Evolutionary conservation across 441 rosid species (phyloP).

Genomic region (Hura crepitans): DNA sequence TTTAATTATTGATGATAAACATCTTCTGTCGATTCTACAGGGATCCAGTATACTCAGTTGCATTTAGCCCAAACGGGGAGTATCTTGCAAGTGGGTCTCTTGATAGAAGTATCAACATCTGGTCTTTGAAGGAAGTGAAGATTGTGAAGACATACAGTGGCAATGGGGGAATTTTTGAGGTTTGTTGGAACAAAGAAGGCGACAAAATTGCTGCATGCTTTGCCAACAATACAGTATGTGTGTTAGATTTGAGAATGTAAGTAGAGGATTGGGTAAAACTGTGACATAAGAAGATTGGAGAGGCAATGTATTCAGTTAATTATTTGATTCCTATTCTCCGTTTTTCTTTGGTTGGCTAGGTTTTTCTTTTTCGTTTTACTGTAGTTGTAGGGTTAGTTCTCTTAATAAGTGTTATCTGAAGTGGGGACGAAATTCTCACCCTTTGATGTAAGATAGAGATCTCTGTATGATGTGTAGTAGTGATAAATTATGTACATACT

Average conservation of each 20-base stretch:
- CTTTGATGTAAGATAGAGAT: neutral
- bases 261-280: neutral
- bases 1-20: neutral
- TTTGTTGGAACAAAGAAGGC: slow-evolving; percentile 97
- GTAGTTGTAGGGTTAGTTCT: slow-evolving; percentile 19
- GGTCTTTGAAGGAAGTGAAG: slow-evolving; percentile 92
- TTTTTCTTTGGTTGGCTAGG: slow-evolving; percentile 16
- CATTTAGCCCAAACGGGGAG: slow-evolving; percentile 98
- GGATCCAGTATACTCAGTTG: slow-evolving; percentile 95
- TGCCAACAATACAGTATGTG: slow-evolving; percentile 80
- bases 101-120: slow-evolving; percentile 79
- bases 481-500: slow-evolving; percentile 27
- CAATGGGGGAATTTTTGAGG: slow-evolving; percentile 92
- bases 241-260: slow-evolving; percentile 91
- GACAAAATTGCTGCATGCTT: slow-evolving; percentile 91
- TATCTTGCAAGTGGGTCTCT: slow-evolving; percentile 91
- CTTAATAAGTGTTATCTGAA: neutral
- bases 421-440: slow-evolving; percentile 8
- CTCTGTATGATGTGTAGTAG: slow-evolving; percentile 18
- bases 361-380: slow-evolving; percentile 1
- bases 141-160: slow-evolving; percentile 83
- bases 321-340: neutral
- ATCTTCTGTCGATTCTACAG: slow-evolving; percentile 33
- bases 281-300: slow-evolving; percentile 2
- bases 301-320: neutral